Base-by-base conservation (phyloP, 2,329 filamentous ascomycete species). In the Colletotrichum graminicola region DNA sequence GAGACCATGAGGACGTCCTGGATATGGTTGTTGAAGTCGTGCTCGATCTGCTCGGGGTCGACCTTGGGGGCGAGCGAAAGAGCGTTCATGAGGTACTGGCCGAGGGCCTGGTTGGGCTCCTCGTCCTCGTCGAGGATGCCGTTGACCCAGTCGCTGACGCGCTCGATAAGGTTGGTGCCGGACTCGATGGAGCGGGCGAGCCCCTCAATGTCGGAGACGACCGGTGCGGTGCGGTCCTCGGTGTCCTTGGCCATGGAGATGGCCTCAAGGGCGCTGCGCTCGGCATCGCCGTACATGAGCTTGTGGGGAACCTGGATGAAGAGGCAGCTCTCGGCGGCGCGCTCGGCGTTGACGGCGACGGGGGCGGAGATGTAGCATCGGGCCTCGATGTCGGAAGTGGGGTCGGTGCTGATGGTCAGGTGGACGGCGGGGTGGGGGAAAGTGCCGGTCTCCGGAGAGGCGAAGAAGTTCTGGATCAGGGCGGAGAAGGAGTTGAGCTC, bases 21-120 rank as follows among this genome's bases (percentile, higher is more conserved):
- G 83, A 99, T 94, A 86, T 99, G 96, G 87, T 97, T 97, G 90
- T 99, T 99, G 90, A 99, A 99, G 87, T 98, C 95, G 80, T 92
- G 89, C 88, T 99, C 96, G 80, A 99, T 95, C 81, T 97, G 93
- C 73, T 91, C 89, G 47, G 92, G 87, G 78, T 97, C 94, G 73
- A 98, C 96, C 89, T 98, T 99, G 79, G 96, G 96, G 67, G 95
- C 94, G 74, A 99, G 87, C 57, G 93, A 95, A 74, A 99, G 89
- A 49, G 95, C 92, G 82, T 97, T 97, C 88, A 98, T 93, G 76
- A 99, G 87, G 84, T 94, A 97, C 84, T 99, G 97, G 75, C 95
- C 96, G 68, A 99, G 87, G 16, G 95, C 94, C 75, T 94, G 97
- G 75, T 93, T 96, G 76, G 95, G 94, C 81, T 93, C 90, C 73